Percentiles rank a stretch among this genome's conserved stretches.
phyloP scores from a whole-genome alignment of 148 eudicot species.

The Rhododendron ferrugineum region DNA sequence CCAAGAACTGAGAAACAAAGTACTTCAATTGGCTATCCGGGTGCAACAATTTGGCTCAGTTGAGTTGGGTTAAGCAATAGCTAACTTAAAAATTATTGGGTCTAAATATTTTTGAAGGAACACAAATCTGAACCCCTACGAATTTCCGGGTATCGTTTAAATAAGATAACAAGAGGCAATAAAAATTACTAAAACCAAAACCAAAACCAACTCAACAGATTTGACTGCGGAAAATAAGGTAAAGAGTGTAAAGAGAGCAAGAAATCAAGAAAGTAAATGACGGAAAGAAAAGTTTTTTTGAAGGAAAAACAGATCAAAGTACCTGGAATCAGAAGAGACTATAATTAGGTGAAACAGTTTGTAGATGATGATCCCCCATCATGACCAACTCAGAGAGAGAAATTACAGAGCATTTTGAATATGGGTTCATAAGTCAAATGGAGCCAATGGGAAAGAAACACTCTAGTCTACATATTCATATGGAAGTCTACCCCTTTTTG shows the following conservation, averaged over 20 bases:
- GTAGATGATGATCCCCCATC: not conserved
- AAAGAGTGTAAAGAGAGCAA: too few species aligned
- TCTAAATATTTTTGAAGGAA: not conserved
- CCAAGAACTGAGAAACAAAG: not conserved
- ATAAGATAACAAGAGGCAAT: not conserved
- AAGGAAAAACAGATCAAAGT: not conserved
- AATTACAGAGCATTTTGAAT: not conserved
- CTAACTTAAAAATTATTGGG: not conserved
- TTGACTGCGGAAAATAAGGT: not conserved
- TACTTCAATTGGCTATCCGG: not conserved
- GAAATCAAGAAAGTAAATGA: not conserved
- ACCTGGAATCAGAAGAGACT: slow-evolving; percentile 5
- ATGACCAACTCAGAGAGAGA: not conserved
- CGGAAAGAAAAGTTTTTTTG: not conserved
- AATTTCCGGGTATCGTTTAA: not conserved
- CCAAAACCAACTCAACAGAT: not conserved
- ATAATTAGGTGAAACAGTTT: not conserved
- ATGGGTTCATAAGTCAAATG: not conserved
- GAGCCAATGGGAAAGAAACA: not conserved
- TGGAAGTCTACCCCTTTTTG: not conserved
- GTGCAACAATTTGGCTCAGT: not conserved
- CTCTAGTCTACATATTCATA: not conserved
- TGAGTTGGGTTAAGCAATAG: not conserved
- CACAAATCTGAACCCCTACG: not conserved
- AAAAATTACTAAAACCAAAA: not conserved